phyloP scores from a whole-genome alignment of 331 rosid genomes.

The Spiraea crenata region DNA sequence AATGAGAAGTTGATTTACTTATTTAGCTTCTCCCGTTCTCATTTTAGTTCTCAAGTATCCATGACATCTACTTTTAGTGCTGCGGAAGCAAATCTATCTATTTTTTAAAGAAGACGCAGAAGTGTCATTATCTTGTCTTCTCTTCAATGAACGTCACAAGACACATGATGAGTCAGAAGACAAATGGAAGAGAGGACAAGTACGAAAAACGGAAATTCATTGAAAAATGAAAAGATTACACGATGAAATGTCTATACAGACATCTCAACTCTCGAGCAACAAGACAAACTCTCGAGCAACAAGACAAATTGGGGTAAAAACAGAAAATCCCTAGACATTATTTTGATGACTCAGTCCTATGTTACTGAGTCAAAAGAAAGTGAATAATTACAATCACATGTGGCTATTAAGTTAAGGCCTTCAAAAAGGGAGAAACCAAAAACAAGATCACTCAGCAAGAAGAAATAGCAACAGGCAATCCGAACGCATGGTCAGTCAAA shows the following conservation, averaged over 20 bases:
- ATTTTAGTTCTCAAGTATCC: too few species aligned
- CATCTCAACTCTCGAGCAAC: too few species aligned
- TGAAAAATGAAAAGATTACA: background rate
- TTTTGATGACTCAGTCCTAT: background rate
- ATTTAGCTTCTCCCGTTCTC: background rate
- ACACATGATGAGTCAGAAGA: too few species aligned
- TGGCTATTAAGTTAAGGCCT: background rate
- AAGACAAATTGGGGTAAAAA: background rate
- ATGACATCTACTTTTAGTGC: background rate
- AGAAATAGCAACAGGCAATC: background rate
- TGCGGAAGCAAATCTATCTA: background rate
- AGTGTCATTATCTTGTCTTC: too few species aligned
- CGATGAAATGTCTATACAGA: background rate
- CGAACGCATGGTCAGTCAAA: constrained; percentile 23
- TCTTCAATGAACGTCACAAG: too few species aligned
- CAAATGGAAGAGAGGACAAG: background rate
- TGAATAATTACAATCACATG: background rate
- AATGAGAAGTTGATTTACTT: too few species aligned
- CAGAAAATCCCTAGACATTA: background rate
- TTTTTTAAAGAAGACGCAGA: too few species aligned
- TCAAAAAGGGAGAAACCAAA: background rate
- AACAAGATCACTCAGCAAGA: constrained; percentile 15
- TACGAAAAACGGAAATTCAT: background rate
- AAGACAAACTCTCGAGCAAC: too few species aligned
- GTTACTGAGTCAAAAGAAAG: background rate